Conservation (phyloP, 768 basidiomycete species). For the Trichaptum fuscoviolaceum region DNA sequence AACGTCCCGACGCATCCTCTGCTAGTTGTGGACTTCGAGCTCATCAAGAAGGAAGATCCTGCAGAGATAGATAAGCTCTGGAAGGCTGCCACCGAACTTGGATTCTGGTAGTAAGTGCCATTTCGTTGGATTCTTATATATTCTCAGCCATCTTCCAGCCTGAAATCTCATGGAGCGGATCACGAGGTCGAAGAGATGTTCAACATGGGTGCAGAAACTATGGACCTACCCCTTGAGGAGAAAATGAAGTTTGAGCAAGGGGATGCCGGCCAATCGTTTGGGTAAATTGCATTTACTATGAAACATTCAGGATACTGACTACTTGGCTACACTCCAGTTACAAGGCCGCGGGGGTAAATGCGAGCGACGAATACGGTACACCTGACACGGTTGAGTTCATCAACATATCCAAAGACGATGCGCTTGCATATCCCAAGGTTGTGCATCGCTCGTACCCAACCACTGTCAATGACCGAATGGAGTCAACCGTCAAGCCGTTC, state of each 20-base stretch:
- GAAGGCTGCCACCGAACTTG: conserved; percentile 42
- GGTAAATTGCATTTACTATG: conserved; percentile 17
- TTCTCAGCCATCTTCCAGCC: conserved; percentile 19
- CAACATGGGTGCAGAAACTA: conserved; percentile 35
- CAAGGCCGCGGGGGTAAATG: conserved; percentile 25
- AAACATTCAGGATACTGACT: background rate
- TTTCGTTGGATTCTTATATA: background rate
- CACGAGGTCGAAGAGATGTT: conserved; percentile 34
- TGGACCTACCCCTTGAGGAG: conserved; percentile 36
- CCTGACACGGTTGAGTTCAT: conserved; percentile 28
- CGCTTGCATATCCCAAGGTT: conserved; percentile 25
- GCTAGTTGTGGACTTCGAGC: conserved; percentile 39
- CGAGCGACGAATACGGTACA: conserved; percentile 25
- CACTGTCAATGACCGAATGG: conserved; percentile 25
- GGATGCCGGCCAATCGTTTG: conserved; percentile 34
- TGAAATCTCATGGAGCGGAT: conserved; percentile 40
- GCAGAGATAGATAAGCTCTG: conserved; percentile 39
- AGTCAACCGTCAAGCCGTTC: conserved; percentile 22
- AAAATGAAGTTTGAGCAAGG: conserved; percentile 40
- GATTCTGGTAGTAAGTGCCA: conserved; percentile 49
- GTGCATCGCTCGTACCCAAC: conserved; percentile 29
- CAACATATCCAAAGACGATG: conserved; percentile 30
- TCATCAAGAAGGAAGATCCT: conserved; percentile 29
- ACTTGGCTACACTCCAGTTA: conserved; percentile 13
- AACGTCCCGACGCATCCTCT: conserved; percentile 40